A percentile compares a stretch with the other conserved stretches of the same genome.
phyloP scores from a whole-genome alignment of 2,329 filamentous ascomycete species.

The Scleromitrula shiraiana region DNA sequence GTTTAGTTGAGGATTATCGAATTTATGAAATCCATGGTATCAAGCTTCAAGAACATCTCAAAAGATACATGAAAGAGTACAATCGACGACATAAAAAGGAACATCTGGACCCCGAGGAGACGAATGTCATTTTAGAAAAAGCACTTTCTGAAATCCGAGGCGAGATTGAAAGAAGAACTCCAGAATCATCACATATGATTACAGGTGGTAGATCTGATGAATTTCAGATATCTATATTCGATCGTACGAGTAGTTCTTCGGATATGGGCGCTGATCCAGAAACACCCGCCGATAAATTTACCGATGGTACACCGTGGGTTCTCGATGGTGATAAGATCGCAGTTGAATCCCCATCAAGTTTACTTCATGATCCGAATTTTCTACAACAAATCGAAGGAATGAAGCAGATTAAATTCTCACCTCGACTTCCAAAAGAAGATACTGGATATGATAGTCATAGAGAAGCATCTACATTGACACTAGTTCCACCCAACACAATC shows the following conservation, averaged over 20 bases:
- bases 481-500: not conserved
- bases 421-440: slow-evolving; percentile 17
- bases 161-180: slow-evolving; percentile 38
- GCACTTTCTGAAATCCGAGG: slow-evolving; percentile 33
- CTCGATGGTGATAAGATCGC: slow-evolving; percentile 16
- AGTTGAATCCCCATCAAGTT: slow-evolving; percentile 22
- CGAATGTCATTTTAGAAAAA: slow-evolving; percentile 30
- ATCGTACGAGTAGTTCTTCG: slow-evolving; percentile 41
- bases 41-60: slow-evolving; percentile 37
- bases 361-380: slow-evolving; percentile 18
- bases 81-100: slow-evolving; percentile 15
- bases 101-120: slow-evolving; percentile 21
- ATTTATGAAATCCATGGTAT: slow-evolving; percentile 44
- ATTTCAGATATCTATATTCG: slow-evolving; percentile 40
- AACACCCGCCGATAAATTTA: slow-evolving; percentile 29
- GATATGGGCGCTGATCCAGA: slow-evolving; percentile 35
- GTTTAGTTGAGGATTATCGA: slow-evolving; percentile 45
- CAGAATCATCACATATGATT: slow-evolving; percentile 33
- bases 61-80: slow-evolving; percentile 31
- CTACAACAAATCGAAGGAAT: slow-evolving; percentile 9
- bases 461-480: slow-evolving; percentile 21
- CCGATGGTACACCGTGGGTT: slow-evolving; percentile 24
- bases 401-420: slow-evolving; percentile 13
- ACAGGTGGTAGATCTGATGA: slow-evolving; percentile 30
- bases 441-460: slow-evolving; percentile 25